Base-by-base conservation (phyloP, 345 rosid species). In the Orychophragmus violaceus region DNA sequence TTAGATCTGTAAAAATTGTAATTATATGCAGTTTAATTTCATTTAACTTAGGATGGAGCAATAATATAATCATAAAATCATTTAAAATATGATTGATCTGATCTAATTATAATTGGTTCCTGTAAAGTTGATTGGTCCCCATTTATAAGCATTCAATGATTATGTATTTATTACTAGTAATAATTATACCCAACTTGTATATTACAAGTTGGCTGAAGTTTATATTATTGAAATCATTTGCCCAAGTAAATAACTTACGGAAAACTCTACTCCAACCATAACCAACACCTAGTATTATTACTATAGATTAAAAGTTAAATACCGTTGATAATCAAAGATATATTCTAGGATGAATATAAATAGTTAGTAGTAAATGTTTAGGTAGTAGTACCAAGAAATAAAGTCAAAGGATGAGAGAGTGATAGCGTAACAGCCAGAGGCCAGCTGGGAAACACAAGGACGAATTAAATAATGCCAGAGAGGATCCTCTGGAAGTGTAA, bases 381-480 rank as follows among this genome's bases (percentile, higher is more conserved):
- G 46, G 16, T 45, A 52, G 41, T 58, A 70, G 41, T 5, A 24
- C 32, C 3, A 13, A 58, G 23, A 39, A 27, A 71, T 2, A 41
- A 59, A 48, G 68, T 45, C 58, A 74, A 61, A 53, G 63, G 63
- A 14, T 8, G 72, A 32, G 68, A 42, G 55, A 30, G 76, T 27
- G 69, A 64, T 54, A 69, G 64, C 22, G 32, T 44, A 69, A 72
- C 81, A 60, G 61, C 66, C 53, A 22, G 7, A 21, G 48, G 24
- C 61, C 61, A 69, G 84, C 79, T 74, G 82, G 74, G 57, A 48
- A 75, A 35, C 81, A 81, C 55, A 64, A 50, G 48, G 66, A 69
- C 73, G 44, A 63, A 77, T 77, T 72, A 76, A 66, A 80, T 27
- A 75, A 42, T 23, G 82, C 54, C 82, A 77, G 64, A 71, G 66